Evolutionary conservation across 2,329 filamentous ascomycete genomes (phyloP), one percentile per base, ranked within the genome.

Genomic region (Fusarium verticillioides): DNA sequence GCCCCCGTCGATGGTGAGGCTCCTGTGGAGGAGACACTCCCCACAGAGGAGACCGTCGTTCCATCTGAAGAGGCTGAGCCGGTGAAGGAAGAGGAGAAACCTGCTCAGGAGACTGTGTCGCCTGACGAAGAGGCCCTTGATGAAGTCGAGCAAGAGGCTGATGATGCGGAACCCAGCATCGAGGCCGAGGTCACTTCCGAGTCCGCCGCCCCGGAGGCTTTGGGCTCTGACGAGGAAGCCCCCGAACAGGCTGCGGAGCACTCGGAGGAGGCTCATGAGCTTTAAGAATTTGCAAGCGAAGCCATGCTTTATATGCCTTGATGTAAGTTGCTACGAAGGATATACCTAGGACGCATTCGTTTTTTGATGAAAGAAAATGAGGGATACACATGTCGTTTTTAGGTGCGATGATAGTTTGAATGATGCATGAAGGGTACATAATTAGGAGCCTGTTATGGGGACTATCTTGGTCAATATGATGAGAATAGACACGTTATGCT

Each of bases 251-350:
- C 42, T 28, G 56, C 32, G 40, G 64, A 66, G 50, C 23, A 49
- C 16, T 60, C 16, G 50, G 50, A 63, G 42, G 66, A 71, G 60
- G 50, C 56, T 30, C 60, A 70, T 36, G 69, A 72, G 42, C 66
- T 76, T 59, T 78, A 71, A 43, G 50, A 15, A 50, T 62, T 52
- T 56, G 69, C 54, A 43, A 62, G 59, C 63, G 60, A 71, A 65
- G 63, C 46, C 58, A 61, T 50, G 61, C 69, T 77, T 75, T 70
- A 60, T 62, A 73, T 75, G 73, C 65, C 53, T 63, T 73, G 63
- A 77, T 76, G 75, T 71, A 73, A 78, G 72, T 71, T 71, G 75
- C 47, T 60, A 77, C 64, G 74, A 76, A 71, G 74, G 71, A 77
- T 77, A 76, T 76, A 78, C 71, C 77, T 77, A 66, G 67, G 68